phyloP scores from a whole-genome alignment of 495 filamentous ascomycete species.

The Lasiosphaeris hirsuta region DNA sequence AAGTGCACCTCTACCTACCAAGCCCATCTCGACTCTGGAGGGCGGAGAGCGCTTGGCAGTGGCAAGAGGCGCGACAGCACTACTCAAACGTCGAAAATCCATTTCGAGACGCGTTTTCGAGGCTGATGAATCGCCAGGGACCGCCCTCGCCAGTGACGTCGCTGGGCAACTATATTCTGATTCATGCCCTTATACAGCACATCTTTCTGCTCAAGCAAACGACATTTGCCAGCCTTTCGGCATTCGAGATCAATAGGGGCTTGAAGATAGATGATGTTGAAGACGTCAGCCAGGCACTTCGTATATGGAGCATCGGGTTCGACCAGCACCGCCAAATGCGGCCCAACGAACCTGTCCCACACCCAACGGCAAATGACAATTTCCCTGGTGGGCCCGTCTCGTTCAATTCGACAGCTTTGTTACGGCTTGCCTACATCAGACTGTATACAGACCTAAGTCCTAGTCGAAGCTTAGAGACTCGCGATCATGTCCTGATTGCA shows the following conservation, averaged over 20 bases:
- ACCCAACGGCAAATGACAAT: slow-evolving; percentile 32
- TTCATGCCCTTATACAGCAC: slow-evolving; percentile 66
- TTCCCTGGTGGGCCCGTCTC: slow-evolving; percentile 58
- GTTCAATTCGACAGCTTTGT: slow-evolving; percentile 64
- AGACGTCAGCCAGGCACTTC: slow-evolving; percentile 55
- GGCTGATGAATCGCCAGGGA: slow-evolving; percentile 46
- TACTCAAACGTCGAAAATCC: slow-evolving; percentile 42
- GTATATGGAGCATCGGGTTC: slow-evolving; percentile 62
- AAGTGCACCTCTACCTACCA: slow-evolving; percentile 60
- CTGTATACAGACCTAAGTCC: slow-evolving; percentile 65
- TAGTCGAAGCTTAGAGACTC: slow-evolving; percentile 57
- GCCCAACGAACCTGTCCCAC: slow-evolving; percentile 34
- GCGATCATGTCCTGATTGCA: slow-evolving; percentile 59
- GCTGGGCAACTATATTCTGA: slow-evolving; percentile 64
- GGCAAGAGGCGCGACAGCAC: slow-evolving; percentile 47
- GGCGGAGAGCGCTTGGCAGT: slow-evolving; percentile 48
- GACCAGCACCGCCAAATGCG: slow-evolving; percentile 49
- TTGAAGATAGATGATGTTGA: slow-evolving; percentile 54
- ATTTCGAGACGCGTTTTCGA: slow-evolving; percentile 49
- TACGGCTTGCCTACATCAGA: slow-evolving; percentile 64
- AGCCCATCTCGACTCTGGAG: slow-evolving; percentile 51
- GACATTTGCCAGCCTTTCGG: slow-evolving; percentile 41
- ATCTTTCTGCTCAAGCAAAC: slow-evolving; percentile 65
- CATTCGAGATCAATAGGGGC: slow-evolving; percentile 42
- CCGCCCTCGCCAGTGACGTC: slow-evolving; percentile 55